Evolutionary conservation across 257 asterid genomes (phyloP).

Genomic region (Nicotiana tomentosiformis): DNA sequence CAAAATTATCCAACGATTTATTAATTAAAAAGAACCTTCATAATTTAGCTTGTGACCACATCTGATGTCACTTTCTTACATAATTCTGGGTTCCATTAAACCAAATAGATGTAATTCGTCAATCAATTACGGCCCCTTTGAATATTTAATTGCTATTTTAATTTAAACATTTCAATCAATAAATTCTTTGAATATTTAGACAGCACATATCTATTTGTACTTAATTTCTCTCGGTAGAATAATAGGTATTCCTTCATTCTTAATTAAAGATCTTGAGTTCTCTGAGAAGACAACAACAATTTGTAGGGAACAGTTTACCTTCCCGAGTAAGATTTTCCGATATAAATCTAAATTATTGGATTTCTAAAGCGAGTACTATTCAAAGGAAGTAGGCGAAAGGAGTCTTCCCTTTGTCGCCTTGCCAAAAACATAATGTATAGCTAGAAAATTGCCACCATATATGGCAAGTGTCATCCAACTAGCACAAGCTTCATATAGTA

Average conservation of each 20-base stretch:
- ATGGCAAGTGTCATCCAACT: not conserved
- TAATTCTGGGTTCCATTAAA: not conserved
- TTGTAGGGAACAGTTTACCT: too few species aligned
- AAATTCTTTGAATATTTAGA: not conserved
- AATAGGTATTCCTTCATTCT: too few species aligned
- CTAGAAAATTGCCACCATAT: not conserved
- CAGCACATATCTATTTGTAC: not conserved
- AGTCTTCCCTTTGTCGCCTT: conserved; percentile 1
- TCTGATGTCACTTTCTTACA: conserved; percentile 2
- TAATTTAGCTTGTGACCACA: not conserved
- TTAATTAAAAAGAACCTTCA: not conserved
- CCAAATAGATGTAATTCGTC: not conserved
- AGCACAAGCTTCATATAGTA: not conserved
- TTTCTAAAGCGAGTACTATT: too few species aligned
- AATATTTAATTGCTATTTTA: not conserved
- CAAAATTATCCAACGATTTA: not conserved
- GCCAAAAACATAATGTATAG: not conserved
- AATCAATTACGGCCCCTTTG: not conserved
- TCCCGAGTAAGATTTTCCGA: too few species aligned
- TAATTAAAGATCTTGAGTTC: too few species aligned
- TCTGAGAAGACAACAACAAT: rapidly evolving
- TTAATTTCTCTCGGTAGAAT: not conserved
- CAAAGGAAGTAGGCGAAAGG: not conserved
- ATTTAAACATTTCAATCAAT: not conserved
- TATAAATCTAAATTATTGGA: too few species aligned